A percentile compares a stretch with the other conserved stretches of the same genome.
These are phyloP conservation scores for Globisporangium takayamanum DNA, from an alignment of 352 stramenopile genomes.

Conservation along the genomic window DNA sequence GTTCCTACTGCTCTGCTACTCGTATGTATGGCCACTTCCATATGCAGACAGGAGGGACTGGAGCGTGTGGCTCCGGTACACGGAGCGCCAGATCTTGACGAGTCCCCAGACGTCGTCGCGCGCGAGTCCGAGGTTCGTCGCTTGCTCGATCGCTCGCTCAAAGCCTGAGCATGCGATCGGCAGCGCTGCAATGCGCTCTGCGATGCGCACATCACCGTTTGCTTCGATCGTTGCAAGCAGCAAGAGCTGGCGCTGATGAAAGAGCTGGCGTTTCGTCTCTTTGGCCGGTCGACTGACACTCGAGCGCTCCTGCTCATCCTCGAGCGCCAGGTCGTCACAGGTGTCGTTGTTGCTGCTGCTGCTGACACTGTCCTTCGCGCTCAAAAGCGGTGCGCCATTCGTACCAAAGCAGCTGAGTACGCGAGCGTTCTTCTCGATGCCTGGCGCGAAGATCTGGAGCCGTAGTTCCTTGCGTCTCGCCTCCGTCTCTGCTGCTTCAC, in stretches of 20 bases:
- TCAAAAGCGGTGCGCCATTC: no score
- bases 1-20: not conserved
- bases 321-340: no score
- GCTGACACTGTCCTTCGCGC: no score
- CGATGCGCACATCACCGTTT: constrained; percentile 36
- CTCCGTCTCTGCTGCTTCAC: constrained; percentile 29
- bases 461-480: constrained; percentile 25
- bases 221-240: constrained; percentile 47
- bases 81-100: constrained; percentile 50
- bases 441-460: constrained; percentile 37
- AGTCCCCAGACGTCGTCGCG: constrained; percentile 31
- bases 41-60: constrained; percentile 18
- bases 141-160: constrained; percentile 35
- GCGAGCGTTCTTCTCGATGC: constrained; percentile 2
- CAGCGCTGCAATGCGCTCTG: constrained; percentile 30
- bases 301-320: not conserved
- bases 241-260: constrained; percentile 8
- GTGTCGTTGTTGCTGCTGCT: no score
- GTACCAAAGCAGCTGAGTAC: not conserved
- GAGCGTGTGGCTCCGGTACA: constrained; percentile 46
- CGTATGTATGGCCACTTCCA: not conserved
- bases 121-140: constrained; percentile 27
- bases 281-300: not conserved
- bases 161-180: constrained; percentile 24
- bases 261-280: not conserved